Evolutionary conservation across 78 protist species (phyloP), one percentile per base, ranked within the genome.

Genomic region (Speleostelium caveatum): DNA sequence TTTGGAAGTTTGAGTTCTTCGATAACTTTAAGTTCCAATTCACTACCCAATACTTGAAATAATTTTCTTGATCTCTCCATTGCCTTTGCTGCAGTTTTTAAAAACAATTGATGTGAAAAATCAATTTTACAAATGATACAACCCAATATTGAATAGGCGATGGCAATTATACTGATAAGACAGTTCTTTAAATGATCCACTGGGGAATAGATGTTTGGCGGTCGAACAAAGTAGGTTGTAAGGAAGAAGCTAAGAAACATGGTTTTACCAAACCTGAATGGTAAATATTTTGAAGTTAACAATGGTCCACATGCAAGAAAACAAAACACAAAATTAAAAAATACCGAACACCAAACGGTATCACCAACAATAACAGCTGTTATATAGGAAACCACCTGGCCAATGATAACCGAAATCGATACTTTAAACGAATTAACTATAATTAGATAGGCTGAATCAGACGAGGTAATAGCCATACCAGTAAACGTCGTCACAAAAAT

Each of bases 341-440:
- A 72, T 51, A 72, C 63, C 14, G 65, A 72, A 6, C 58, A 24
- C 78, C 78, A 72, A 21, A 21, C 32, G 28, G 45, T 28, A 21
- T 28, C 8, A 16, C 19, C 21, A 6, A 56, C 51, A 2, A 72
- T 30, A 19, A 21, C 21, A n/a, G 14, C 21, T 21, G 41, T 30
- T 5, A 72, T 33, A 22, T 32, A 72, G 1, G 51, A 55, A 24
- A 72, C 30, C 16, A 72, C 42, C 30, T 51, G 30, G 28, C 66
- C 78, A 22, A 45, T 33, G 1, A 16, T 17, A 4, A 51, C 42
- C 10, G 78, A 41, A 10, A 72, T 28, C n/a, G 51, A 30, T 6
- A 72, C 32, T 8, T 63, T 45, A 32, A 45, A 51, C 35, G 22
- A 39, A 33, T 28, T 72, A 45, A 45, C 10, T 45, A 45, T 45